Evolutionary conservation across 495 filamentous ascomycete species (phyloP).

Genomic region (Sphaerosporella brunnea): DNA sequence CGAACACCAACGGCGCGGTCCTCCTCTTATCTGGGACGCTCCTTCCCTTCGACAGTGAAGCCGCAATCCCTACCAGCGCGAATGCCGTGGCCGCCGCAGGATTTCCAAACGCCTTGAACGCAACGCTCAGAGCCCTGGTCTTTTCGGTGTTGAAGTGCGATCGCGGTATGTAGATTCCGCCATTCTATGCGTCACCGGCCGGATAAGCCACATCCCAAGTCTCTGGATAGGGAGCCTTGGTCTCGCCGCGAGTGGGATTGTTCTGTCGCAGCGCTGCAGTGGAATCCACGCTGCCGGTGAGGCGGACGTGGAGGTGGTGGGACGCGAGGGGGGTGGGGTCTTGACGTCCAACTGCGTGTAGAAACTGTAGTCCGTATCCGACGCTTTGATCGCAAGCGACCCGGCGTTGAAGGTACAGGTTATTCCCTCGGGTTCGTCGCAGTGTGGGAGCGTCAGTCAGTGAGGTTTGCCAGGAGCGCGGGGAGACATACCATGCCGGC

Average conservation of each 20-base stretch:
- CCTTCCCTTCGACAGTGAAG: conserved; percentile 32
- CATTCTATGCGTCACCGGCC: conserved; percentile 38
- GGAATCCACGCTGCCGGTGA: conserved; percentile 46
- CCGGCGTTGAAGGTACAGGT: conserved; percentile 32
- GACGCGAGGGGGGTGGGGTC: conserved; percentile 39
- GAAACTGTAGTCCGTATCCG: conserved; percentile 51
- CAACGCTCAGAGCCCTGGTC: conserved; percentile 41
- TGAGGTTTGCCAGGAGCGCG: not conserved
- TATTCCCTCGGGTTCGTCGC: conserved; percentile 39
- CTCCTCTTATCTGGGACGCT: conserved; percentile 43
- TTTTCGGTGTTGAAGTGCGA: conserved; percentile 53
- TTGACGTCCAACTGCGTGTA: conserved; percentile 48
- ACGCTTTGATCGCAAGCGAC: conserved; percentile 40
- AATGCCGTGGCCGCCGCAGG: conserved; percentile 31
- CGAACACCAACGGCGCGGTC: conserved; percentile 43
- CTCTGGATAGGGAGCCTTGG: conserved; percentile 44
- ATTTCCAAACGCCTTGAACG: conserved; percentile 51
- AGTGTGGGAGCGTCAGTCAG: conserved; percentile 19
- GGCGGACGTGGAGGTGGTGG: conserved; percentile 51
- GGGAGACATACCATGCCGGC: conserved; percentile 42
- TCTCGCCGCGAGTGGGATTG: conserved; percentile 42
- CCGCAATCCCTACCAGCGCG: conserved; percentile 49
- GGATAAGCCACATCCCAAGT: conserved; percentile 60
- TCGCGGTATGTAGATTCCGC: conserved; percentile 56
- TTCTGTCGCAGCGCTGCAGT: conserved; percentile 53